Conservation (phyloP, 108 stramenopile genomes). For the Chaetoceros tenuissimus region DNA sequence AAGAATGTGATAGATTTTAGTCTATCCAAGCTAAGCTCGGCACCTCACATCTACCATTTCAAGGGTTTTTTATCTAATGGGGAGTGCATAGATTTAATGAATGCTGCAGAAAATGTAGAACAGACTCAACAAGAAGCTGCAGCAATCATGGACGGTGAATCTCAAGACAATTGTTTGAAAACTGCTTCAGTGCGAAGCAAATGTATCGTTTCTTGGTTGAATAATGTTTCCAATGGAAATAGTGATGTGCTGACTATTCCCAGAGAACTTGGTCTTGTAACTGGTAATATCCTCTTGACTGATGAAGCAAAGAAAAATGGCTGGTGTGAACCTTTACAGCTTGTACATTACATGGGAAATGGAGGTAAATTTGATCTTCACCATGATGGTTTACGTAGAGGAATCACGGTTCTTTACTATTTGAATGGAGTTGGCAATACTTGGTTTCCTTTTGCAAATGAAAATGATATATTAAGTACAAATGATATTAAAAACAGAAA, state of each 20-base stretch:
- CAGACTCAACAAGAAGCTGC: background rate
- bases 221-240: background rate
- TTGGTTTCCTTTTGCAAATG: slow-evolving; percentile 34
- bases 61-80: background rate
- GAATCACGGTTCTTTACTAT: slow-evolving; percentile 28
- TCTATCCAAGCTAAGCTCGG: background rate
- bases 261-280: background rate
- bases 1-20: background rate
- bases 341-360: slow-evolving; percentile 22
- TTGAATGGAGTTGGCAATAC: slow-evolving; percentile 44
- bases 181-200: background rate
- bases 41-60: background rate
- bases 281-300: background rate
- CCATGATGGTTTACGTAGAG: slow-evolving; percentile 33
- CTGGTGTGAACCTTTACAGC: slow-evolving; percentile 13
- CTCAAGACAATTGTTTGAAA: no score
- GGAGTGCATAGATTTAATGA: background rate
- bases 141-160: background rate
- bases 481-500: slow-evolving; percentile 1
- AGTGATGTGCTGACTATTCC: background rate
- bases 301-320: background rate
- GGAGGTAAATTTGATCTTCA: slow-evolving; percentile 32
- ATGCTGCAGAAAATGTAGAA: background rate
- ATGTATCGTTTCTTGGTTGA: background rate
- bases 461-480: background rate